Evolutionary conservation across 176 grass and related monocot genomes (phyloP).

Genomic region (Poa annua): DNA sequence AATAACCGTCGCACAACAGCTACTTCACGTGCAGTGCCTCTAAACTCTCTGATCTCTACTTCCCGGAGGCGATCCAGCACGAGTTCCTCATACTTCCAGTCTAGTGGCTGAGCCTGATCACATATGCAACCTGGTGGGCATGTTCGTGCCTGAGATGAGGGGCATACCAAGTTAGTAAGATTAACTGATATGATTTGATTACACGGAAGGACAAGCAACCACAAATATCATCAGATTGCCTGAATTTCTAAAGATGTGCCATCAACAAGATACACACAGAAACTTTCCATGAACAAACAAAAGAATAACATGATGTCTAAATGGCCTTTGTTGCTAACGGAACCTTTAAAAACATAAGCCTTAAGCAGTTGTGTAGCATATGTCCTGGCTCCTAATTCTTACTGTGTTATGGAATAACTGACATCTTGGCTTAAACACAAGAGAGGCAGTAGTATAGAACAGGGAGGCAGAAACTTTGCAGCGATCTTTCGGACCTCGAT

Average conservation of each 20-base stretch:
- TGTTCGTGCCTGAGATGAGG: background rate
- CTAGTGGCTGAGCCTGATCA: conserved; percentile 23
- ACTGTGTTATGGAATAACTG: background rate
- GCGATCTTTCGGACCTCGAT: too few relatives aligned
- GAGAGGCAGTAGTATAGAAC: too few relatives aligned
- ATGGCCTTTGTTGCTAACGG: background rate
- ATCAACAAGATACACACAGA: conserved; percentile 16
- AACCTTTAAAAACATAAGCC: background rate
- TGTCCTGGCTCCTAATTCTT: conserved; percentile 13
- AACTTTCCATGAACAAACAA: conserved; percentile 4
- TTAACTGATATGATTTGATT: background rate
- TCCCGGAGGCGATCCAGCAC: conserved; percentile 17
- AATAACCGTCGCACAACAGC: conserved; percentile 22
- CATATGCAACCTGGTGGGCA: conserved; percentile 26
- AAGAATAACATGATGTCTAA: background rate
- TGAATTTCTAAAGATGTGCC: background rate
- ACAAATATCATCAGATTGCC: background rate
- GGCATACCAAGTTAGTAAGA: background rate
- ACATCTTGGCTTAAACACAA: background rate
- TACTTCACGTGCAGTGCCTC: conserved; percentile 27
- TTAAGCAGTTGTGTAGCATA: background rate
- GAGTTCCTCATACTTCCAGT: conserved; percentile 23
- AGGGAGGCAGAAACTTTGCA: too few relatives aligned
- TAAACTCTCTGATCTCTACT: conserved; percentile 9
- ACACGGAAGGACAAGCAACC: background rate